phyloP scores from a whole-genome alignment of 768 basidiomycete genomes.

The Suillus hirtellus region DNA sequence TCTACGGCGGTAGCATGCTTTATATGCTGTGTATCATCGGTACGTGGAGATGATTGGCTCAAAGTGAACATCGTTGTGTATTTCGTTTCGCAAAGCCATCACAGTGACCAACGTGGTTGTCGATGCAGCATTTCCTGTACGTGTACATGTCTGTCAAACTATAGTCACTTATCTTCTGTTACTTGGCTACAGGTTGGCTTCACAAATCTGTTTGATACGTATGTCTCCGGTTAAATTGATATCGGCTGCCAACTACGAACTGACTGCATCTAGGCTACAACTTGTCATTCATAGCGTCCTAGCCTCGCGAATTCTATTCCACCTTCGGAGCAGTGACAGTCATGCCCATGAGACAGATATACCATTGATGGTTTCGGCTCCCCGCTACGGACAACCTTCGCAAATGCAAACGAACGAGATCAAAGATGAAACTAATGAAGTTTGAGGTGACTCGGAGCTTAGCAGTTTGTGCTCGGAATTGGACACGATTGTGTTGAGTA shows the following conservation, averaged over 20 bases:
- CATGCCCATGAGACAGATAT: neutral
- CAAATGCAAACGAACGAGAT: neutral
- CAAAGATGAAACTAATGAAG: neutral
- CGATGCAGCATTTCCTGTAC: conserved; percentile 14
- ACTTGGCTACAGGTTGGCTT: neutral
- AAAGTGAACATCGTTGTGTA: neutral
- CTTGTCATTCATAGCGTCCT: conserved; percentile 29
- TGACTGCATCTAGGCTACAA: conserved; percentile 11
- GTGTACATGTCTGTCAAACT: neutral
- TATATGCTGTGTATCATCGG: conserved; percentile 21
- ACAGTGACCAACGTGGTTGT: conserved; percentile 16
- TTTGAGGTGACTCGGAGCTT: neutral
- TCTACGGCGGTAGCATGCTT: conserved; percentile 22
- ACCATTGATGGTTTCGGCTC: neutral
- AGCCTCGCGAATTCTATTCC: conserved; percentile 31
- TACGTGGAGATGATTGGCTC: neutral
- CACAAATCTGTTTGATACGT: neutral
- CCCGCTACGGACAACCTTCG: neutral
- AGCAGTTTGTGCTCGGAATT: neutral
- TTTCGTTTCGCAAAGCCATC: conserved; percentile 15
- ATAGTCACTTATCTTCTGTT: neutral
- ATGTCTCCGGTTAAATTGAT: neutral
- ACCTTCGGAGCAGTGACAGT: conserved; percentile 22
- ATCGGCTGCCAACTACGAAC: too few relatives aligned
- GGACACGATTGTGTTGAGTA: neutral